Evolutionary conservation across 257 asterid genomes (phyloP), one percentile per base, ranked within the genome.

Genomic region (Plantago major): DNA sequence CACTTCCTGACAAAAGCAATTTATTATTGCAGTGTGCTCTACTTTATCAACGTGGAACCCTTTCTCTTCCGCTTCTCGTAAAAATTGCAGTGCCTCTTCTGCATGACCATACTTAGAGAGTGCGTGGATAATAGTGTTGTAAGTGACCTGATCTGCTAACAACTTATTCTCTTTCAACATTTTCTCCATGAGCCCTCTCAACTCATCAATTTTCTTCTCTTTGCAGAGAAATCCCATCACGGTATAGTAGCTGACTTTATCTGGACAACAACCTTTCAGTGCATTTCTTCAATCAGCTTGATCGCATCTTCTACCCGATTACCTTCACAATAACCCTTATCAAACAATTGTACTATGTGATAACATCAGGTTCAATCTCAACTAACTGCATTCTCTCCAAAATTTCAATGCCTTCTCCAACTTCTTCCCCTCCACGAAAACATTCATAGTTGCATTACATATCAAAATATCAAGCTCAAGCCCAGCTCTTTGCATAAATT

Each of bases 251-350:
- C 97, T 84, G 71, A 85, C 85, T 66, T 84, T 92, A 81, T 92
- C 99, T 0, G 97, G 95, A 44, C 58, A 63, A 73, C 95, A 92
- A 12, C 94, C 86, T 71, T 61, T 81, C 7, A 64, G 66, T 7
- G 87, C 97, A 92, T 86, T 67, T 79, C 89, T 50, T 71, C 81
- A 28, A 92, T 84, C 79, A 89, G 19, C 77, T 80, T 80, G 40
- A 84, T 5, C 16, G 97, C 97, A 56, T 71, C 76, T 60, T 78
- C 94, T 46, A 81, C 26, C 54, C 58, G 73, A 55, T 79, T 73
- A 65, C 45, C 58, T 73, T 86, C 97, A 79, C 99, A 89, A 45
- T 82, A 86, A 28, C 97, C 97, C 84, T 83, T 88, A 92, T 83
- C 79, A 92, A 79, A 67, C 97, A 83, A 61, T 92, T 92, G 58